A percentile compares a stretch with the other conserved stretches of the same genome.
These are phyloP conservation scores for Heterobasidion occidentale DNA, from an alignment of 1,284 basidiomycete genomes.

Conservation along the genomic window DNA sequence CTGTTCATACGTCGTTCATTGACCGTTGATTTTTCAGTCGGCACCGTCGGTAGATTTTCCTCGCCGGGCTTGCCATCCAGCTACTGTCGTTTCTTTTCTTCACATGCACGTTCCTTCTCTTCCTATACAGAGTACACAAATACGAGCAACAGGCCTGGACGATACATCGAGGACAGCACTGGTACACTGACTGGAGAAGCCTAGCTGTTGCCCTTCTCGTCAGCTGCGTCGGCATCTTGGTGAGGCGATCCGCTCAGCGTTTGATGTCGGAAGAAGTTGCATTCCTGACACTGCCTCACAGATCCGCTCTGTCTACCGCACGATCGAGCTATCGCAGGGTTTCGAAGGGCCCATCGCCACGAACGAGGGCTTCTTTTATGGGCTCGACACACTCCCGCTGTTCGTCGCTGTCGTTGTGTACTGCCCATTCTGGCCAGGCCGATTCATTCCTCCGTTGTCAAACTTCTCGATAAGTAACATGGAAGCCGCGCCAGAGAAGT, in stretches of 20 bases:
- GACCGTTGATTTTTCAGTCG: too few relatives aligned
- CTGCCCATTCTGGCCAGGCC: constrained; percentile 52
- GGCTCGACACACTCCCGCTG: constrained; percentile 58
- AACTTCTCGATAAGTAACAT: not conserved
- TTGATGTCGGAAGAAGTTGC: not conserved
- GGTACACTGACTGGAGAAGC: constrained; percentile 55
- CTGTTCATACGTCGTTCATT: not conserved
- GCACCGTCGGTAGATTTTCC: constrained; percentile 39
- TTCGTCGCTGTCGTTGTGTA: constrained; percentile 52
- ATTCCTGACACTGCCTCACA: constrained; percentile 14
- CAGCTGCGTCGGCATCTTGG: constrained; percentile 62
- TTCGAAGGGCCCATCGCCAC: constrained; percentile 48
- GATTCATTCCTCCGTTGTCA: constrained; percentile 33
- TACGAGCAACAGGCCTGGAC: constrained; percentile 40
- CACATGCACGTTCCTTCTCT: constrained; percentile 46
- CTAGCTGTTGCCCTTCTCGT: constrained; percentile 45
- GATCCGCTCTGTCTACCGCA: constrained; percentile 65
- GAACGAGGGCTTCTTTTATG: constrained; percentile 54
- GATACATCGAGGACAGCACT: constrained; percentile 28
- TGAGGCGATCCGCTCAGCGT: constrained; percentile 20
- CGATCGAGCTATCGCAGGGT: constrained; percentile 59
- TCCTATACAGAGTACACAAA: constrained; percentile 44
- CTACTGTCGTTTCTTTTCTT: constrained; percentile 60
- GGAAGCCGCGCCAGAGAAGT: not conserved
- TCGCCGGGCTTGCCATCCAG: constrained; percentile 57